Percentiles rank a stretch among this genome's conserved stretches.
phyloP scores from a whole-genome alignment of 208 protist species.

The Trypanosoma avium region DNA sequence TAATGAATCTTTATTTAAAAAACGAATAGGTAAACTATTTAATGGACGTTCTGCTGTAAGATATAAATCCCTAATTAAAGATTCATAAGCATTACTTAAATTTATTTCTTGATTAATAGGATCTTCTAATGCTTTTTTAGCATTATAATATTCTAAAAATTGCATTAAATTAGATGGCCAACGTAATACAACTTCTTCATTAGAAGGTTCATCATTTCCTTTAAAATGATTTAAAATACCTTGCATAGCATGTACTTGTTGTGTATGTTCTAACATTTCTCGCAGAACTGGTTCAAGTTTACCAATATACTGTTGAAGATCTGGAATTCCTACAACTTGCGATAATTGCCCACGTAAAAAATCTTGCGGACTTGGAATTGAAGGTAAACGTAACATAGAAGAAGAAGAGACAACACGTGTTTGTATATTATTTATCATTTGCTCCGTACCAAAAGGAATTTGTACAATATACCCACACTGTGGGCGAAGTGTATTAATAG shows the following conservation, averaged over 20 bases:
- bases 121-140: constrained; percentile 65
- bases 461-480: constrained; percentile 85
- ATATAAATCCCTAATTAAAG: constrained; percentile 62
- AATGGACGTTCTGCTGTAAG: constrained; percentile 40
- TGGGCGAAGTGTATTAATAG: constrained; percentile 88
- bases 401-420: constrained; percentile 18
- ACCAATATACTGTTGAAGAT: constrained; percentile 86
- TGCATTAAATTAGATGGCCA: constrained; percentile 89
- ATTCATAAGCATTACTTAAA: constrained; percentile 58
- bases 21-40: constrained; percentile 61
- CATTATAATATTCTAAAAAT: constrained; percentile 90
- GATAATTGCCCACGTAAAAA: constrained; percentile 81
- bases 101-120: constrained; percentile 54
- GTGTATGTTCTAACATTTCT: constrained; percentile 86
- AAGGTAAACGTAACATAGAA: constrained; percentile 47
- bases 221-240: constrained; percentile 66
- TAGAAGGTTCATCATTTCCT: constrained; percentile 48
- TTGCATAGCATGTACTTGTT: constrained; percentile 85
- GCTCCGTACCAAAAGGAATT: constrained; percentile 32
- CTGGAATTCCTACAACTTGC: constrained; percentile 62
- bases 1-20: constrained; percentile 45
- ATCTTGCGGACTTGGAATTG: constrained; percentile 62
- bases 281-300: constrained; percentile 86
- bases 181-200: constrained; percentile 58
- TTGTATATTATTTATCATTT: constrained; percentile 8